Conservation (phyloP, 139 green algal species). For the Pycnococcus provasolii region DNA sequence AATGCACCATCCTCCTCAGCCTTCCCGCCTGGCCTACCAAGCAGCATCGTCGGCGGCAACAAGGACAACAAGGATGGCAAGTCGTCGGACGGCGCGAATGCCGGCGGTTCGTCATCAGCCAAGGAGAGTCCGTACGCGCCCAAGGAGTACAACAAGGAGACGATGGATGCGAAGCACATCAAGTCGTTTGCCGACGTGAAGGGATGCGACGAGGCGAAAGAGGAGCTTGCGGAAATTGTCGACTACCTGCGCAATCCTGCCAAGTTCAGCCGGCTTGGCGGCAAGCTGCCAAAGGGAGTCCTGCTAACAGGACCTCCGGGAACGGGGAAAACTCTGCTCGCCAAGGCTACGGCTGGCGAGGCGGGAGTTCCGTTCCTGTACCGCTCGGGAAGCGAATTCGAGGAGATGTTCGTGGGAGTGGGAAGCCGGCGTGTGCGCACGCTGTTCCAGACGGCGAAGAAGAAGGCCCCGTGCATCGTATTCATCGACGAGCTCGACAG, state of each 20-base stretch:
- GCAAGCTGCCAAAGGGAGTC: constrained; percentile 79
- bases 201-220: constrained; percentile 80
- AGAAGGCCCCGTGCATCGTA: constrained; percentile 78
- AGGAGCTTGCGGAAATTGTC: constrained; percentile 91
- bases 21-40: background rate
- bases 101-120: background rate
- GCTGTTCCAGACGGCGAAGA: constrained; percentile 76
- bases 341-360: constrained; percentile 69
- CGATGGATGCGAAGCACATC: constrained; percentile 35
- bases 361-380: constrained; percentile 97
- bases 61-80: too few relatives aligned
- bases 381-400: constrained; percentile 91
- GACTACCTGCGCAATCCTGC: constrained; percentile 92
- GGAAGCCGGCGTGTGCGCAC: constrained; percentile 63
- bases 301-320: constrained; percentile 56
- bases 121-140: constrained; percentile 29
- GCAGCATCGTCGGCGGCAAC: too few relatives aligned
- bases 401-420: constrained; percentile 97
- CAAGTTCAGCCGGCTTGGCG: constrained; percentile 83
- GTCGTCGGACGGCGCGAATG: background rate
- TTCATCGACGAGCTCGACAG: constrained; percentile 98
- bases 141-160: constrained; percentile 57
- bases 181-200: constrained; percentile 39
- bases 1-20: background rate
- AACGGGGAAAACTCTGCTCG: constrained; percentile 79